phyloP scores from a whole-genome alignment of 2,329 filamentous ascomycete species.

The Coleophoma eucalyptorum region DNA sequence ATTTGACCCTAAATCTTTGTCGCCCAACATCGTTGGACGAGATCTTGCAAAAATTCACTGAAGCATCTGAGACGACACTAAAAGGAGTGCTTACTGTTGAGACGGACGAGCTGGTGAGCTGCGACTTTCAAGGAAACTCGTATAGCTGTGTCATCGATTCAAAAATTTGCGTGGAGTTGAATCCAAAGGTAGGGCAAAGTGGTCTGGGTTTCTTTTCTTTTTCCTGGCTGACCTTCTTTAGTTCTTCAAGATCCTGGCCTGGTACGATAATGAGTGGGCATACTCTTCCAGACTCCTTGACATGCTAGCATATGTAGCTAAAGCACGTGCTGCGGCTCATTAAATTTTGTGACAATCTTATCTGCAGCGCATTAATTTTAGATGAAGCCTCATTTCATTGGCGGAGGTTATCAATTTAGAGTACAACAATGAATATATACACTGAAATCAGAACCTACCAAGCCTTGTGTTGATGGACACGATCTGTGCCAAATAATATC shows the following conservation, averaged over 20 bases:
- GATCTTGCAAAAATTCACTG: slow-evolving; percentile 2
- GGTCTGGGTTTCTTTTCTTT: neutral
- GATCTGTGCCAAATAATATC: too few relatives aligned
- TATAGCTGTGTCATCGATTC: slow-evolving; percentile 6
- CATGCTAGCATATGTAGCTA: slow-evolving; percentile 12
- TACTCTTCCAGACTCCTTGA: slow-evolving; percentile 9
- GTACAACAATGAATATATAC: too few relatives aligned
- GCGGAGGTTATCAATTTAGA: too few relatives aligned
- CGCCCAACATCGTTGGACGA: slow-evolving; percentile 2
- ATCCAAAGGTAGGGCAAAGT: neutral
- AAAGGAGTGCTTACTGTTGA: slow-evolving; percentile 7
- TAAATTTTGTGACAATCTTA: too few relatives aligned
- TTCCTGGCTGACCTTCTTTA: neutral
- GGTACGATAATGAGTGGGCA: slow-evolving; percentile 12
- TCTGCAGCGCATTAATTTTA: too few relatives aligned
- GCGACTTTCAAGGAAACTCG: slow-evolving; percentile 10
- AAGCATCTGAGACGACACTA: slow-evolving; percentile 1
- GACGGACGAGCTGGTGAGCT: slow-evolving; percentile 6
- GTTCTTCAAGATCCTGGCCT: slow-evolving; percentile 11
- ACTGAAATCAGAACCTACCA: too few relatives aligned
- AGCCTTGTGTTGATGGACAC: too few relatives aligned
- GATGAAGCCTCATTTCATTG: too few relatives aligned
- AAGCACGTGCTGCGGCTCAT: slow-evolving; percentile 4
- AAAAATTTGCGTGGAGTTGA: slow-evolving; percentile 6
- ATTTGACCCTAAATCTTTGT: slow-evolving; percentile 6